Evolutionary conservation across 208 protist genomes (phyloP).

Genomic region (Acanthamoeba culbertsoni): DNA sequence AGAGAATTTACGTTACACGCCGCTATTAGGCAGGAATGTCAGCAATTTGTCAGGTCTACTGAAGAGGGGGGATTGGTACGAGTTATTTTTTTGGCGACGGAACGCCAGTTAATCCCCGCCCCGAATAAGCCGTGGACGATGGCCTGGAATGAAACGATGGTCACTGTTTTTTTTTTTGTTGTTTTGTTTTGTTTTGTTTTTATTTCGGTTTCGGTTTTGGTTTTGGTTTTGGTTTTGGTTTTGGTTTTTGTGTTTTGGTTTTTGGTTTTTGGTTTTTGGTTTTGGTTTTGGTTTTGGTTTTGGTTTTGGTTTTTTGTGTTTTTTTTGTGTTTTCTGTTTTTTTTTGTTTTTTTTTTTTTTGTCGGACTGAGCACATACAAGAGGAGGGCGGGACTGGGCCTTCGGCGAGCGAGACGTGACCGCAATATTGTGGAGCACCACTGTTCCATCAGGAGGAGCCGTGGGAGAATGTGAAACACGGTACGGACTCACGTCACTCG

Average conservation of each 20-base stretch:
- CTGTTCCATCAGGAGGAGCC: neutral
- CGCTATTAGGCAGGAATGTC: neutral
- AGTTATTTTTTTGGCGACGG: slow-evolving; percentile 46
- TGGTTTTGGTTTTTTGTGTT: too few relatives aligned
- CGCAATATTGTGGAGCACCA: neutral
- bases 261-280: too few relatives aligned
- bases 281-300: too few relatives aligned
- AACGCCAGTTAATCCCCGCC: slow-evolving; percentile 44
- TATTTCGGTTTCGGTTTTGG: too few relatives aligned
- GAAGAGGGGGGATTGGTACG: neutral
- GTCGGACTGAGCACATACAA: too few relatives aligned
- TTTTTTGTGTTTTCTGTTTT: too few relatives aligned
- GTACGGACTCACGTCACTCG: neutral
- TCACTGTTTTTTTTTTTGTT: too few relatives aligned
- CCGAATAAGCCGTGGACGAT: slow-evolving; percentile 42
- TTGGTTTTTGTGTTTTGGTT: too few relatives aligned
- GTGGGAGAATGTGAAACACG: neutral
- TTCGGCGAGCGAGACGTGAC: slow-evolving; percentile 35
- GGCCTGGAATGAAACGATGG: neutral
- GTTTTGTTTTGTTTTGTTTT: too few relatives aligned
- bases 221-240: too few relatives aligned
- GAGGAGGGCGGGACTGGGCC: neutral
- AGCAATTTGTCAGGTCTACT: neutral
- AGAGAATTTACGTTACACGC: neutral
- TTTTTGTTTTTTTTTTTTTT: too few relatives aligned